phyloP scores from a whole-genome alignment of 2,329 filamentous ascomycete genomes.

The Rutstroemia sp. region DNA sequence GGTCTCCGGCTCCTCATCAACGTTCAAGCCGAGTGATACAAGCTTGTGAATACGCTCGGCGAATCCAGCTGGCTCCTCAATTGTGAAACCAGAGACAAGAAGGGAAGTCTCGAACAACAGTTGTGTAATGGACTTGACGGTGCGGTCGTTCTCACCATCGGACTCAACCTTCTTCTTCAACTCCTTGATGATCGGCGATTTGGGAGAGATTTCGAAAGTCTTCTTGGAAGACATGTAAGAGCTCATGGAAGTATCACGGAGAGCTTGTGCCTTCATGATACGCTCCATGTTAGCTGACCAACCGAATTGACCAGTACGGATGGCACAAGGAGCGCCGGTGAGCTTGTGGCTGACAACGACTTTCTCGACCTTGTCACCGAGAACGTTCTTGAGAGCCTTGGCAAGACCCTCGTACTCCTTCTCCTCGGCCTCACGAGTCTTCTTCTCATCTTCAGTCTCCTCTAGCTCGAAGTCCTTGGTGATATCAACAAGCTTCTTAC shows the following conservation, averaged over 20 bases:
- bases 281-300: slow-evolving; percentile 99
- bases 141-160: slow-evolving; percentile 97
- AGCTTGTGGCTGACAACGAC: slow-evolving; percentile 99
- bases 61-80: slow-evolving; percentile 96
- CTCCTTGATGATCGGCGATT: slow-evolving; percentile 96
- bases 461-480: slow-evolving; percentile 99
- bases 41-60: slow-evolving; percentile 99
- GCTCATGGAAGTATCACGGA: slow-evolving; percentile 98
- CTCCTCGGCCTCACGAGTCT: slow-evolving; percentile 87
- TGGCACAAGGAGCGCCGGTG: slow-evolving; percentile 86
- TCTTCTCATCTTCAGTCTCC: slow-evolving; percentile 99
- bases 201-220: slow-evolving; percentile 99
- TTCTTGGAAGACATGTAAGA: slow-evolving; percentile 99
- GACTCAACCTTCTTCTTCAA: slow-evolving; percentile 98
- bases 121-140: slow-evolving; percentile 98
- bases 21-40: slow-evolving; percentile 92
- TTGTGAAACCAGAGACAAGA: slow-evolving; percentile 97
- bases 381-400: slow-evolving; percentile 98
- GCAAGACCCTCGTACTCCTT: slow-evolving; percentile 94
- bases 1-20: slow-evolving; percentile 85
- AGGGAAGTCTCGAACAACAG: slow-evolving; percentile 98
- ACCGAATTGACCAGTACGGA: slow-evolving; percentile 98
- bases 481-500: slow-evolving; percentile 99
- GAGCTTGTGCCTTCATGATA: slow-evolving; percentile 99
- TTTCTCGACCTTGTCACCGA: slow-evolving; percentile 99